Conservation (phyloP, 306 rosid genomes). For the Fragaria vesca region DNA sequence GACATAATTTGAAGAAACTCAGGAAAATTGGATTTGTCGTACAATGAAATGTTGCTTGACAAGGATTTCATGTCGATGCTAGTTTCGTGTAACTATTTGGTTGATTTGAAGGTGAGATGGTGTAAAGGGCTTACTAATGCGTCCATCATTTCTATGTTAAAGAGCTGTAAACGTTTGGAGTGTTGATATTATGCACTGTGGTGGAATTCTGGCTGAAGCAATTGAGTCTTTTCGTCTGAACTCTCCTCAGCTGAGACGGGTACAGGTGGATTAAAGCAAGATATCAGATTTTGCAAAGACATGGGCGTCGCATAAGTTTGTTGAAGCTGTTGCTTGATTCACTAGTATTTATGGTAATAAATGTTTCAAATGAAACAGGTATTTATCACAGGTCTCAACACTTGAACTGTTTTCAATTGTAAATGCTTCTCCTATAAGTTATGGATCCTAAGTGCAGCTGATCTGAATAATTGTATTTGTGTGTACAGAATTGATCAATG, state of each 20-base stretch:
- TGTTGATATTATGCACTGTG: conserved; percentile 60
- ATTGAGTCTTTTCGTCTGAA: conserved; percentile 51
- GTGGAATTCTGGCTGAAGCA: conserved; percentile 49
- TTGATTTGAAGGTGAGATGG: conserved; percentile 66
- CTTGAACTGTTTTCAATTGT: conserved; percentile 10
- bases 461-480: conserved; percentile 11
- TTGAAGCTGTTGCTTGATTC: conserved; percentile 45
- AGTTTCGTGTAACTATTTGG: conserved; percentile 58
- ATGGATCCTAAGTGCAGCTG: conserved; percentile 4
- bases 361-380: conserved; percentile 35
- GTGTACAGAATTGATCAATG: conserved; percentile 2
- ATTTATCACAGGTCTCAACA: conserved; percentile 6
- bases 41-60: conserved; percentile 68
- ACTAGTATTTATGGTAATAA: conserved; percentile 10
- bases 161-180: conserved; percentile 59
- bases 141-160: conserved; percentile 42
- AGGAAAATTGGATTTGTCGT: conserved; percentile 77
- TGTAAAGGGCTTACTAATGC: conserved; percentile 52
- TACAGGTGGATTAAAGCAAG: conserved; percentile 66
- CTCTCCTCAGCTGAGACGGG: conserved; percentile 45
- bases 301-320: conserved; percentile 50
- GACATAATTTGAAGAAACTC: conserved; percentile 63
- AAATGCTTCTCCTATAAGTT: conserved; percentile 25
- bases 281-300: conserved; percentile 52
- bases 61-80: conserved; percentile 71